phyloP scores from a whole-genome alignment of 208 protist genomes.

The Trypanosoma lewisi region DNA sequence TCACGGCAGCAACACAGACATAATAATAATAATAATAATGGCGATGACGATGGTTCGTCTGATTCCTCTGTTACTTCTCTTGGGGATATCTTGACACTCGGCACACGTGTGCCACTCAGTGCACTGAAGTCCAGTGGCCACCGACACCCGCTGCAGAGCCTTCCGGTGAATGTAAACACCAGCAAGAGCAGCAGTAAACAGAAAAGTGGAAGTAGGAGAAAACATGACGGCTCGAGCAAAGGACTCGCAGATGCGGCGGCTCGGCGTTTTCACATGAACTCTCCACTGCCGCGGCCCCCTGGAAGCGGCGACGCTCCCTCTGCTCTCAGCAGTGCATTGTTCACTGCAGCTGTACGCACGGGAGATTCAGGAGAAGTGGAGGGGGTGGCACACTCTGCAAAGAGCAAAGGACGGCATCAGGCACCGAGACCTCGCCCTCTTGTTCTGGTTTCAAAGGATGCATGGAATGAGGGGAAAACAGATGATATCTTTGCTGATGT shows the following conservation, averaged over 20 bases:
- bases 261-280: not conserved
- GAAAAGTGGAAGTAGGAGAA: not conserved
- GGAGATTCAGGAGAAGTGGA: not conserved
- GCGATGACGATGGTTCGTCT: not conserved
- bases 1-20: slow-evolving; percentile 5
- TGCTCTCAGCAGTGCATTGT: slow-evolving; percentile 12
- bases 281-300: slow-evolving; percentile 16
- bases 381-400: not conserved
- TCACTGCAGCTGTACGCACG: slow-evolving; percentile 8
- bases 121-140: not conserved
- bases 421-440: slow-evolving; percentile 20
- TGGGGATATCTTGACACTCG: slow-evolving; percentile 3
- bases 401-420: not conserved
- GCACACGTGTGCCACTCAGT: slow-evolving; percentile 19
- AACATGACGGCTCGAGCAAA: not conserved
- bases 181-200: no score
- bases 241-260: not conserved
- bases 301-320: slow-evolving; percentile 1
- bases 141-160: not conserved
- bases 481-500: slow-evolving; percentile 74
- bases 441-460: slow-evolving; percentile 17
- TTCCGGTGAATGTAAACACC: not conserved
- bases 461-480: slow-evolving; percentile 20
- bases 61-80: slow-evolving; percentile 7
- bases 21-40: slow-evolving; percentile 10